These are phyloP conservation scores for Pseudoneurospora amorphoporcata DNA, from an alignment of 495 filamentous ascomycete genomes.

Conservation along the genomic window DNA sequence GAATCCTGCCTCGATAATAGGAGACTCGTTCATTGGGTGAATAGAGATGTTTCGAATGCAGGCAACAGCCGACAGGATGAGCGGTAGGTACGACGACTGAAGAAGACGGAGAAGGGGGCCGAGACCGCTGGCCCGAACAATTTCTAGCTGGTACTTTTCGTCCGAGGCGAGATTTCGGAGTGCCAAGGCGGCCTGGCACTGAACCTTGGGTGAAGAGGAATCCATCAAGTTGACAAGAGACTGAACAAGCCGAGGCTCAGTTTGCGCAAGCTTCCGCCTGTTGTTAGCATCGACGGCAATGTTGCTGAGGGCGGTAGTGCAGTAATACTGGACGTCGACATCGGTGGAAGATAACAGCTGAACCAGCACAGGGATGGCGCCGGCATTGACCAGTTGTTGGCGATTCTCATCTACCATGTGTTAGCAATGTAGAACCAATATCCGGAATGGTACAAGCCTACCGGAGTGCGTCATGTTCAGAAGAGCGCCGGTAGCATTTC, in stretches of 20 bases:
- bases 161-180: constrained; percentile 93
- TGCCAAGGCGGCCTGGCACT: constrained; percentile 92
- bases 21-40: constrained; percentile 97
- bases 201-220: constrained; percentile 91
- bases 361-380: constrained; percentile 92
- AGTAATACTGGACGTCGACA: constrained; percentile 98
- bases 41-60: constrained; percentile 99
- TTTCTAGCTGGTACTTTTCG: constrained; percentile 97
- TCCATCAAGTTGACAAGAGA: constrained; percentile 94
- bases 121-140: constrained; percentile 80
- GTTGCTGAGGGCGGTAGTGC: constrained; percentile 95
- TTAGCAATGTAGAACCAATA: constrained; percentile 12
- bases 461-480: constrained; percentile 99
- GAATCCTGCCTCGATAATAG: constrained; percentile 96
- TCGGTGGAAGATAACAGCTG: constrained; percentile 84
- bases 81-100: constrained; percentile 86
- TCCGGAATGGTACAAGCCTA: constrained; percentile 32
- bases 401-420: constrained; percentile 74
- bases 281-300: constrained; percentile 92
- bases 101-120: constrained; percentile 76
- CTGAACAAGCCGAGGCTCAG: constrained; percentile 79
- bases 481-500: constrained; percentile 91
- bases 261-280: constrained; percentile 79
- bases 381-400: constrained; percentile 91
- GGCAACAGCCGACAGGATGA: constrained; percentile 93